A percentile compares a stretch with the other conserved stretches of the same genome.
Conservation (phyloP, 2,329 filamentous ascomycete genomes). For the Fusarium albosuccineum region DNA sequence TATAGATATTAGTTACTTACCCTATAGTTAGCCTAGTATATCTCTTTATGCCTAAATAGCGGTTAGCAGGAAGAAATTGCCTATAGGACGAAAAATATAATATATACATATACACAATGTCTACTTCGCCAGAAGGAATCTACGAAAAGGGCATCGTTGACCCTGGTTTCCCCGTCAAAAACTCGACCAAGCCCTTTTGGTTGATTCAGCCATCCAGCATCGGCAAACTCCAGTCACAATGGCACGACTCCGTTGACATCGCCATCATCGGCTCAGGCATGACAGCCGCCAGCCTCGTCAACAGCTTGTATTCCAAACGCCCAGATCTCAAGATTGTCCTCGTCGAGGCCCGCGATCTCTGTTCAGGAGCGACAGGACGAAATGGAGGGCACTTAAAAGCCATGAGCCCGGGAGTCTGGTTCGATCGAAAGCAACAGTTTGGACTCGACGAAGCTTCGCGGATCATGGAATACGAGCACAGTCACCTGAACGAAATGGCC, state of each 20-base stretch:
- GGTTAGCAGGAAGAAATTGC: too few relatives aligned
- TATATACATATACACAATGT: too few relatives aligned
- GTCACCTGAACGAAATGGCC: slow-evolving; percentile 20
- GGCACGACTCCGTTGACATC: slow-evolving; percentile 29
- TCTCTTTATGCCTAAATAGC: too few relatives aligned
- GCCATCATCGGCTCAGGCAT: slow-evolving; percentile 42
- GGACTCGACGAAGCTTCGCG: slow-evolving; percentile 14
- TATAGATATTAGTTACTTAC: too few relatives aligned
- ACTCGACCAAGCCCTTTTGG: slow-evolving; percentile 40
- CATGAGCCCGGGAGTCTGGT: slow-evolving; percentile 26
- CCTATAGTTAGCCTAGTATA: too few relatives aligned
- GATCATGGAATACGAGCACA: slow-evolving; percentile 28
- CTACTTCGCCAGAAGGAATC: slow-evolving; percentile 35
- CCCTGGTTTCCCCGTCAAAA: slow-evolving; percentile 32
- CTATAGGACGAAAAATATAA: too few relatives aligned
- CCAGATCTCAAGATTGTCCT: slow-evolving; percentile 30
- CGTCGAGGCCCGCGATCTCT: slow-evolving; percentile 36
- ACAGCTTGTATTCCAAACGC: slow-evolving; percentile 21
- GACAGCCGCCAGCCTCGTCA: slow-evolving; percentile 31
- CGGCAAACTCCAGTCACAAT: slow-evolving; percentile 27
- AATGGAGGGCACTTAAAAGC: slow-evolving; percentile 31
- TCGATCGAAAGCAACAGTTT: slow-evolving; percentile 22
- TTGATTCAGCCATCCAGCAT: slow-evolving; percentile 23
- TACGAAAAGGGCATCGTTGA: slow-evolving; percentile 39
- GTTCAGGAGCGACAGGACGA: slow-evolving; percentile 48